Base-by-base conservation (phyloP, 169 alveolate genomes). In the Cyclospora cayetanensis region DNA sequence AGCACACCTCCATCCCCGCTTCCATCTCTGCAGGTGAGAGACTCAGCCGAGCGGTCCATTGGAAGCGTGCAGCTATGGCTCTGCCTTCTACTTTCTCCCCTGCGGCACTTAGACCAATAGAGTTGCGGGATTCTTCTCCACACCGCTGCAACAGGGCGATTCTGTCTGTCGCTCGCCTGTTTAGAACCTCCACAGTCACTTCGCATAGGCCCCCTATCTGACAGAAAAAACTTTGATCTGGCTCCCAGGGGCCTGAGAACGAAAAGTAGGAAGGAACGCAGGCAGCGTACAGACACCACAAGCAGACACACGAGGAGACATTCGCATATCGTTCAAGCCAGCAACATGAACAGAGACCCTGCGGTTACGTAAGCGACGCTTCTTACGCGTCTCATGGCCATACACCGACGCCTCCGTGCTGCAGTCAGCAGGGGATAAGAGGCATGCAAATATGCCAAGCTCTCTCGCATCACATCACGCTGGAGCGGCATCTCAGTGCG, bases 11-110 rank as follows among this genome's bases (percentile, higher is more conserved):
- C 7, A 80, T 53, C 37, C 89, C 89, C 15, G 5, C 31, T 34
- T 80, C 41, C 89, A 80, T 52, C 52, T 80, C 66, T 70, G 74
- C 63, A 2, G 89, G 52, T 34, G 89, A 80, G 1, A 52, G 89
- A 27, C 52, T 37, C 74, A 80, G 43, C 31, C 41, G 89, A 34
- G 31, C 27, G 11, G 76, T 34, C 89, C 89, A 80, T 18, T 74
- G 70, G 53, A 80, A 80, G 53, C 46, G 15, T 20, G 35, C 72
- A 20, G 89, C 46, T 3, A 35, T 52, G 4, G 52, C 20, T 7
- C 74, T 80, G 41, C 89, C 89, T 12, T 18, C 35, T 25, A 34
- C 89, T 5, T n/a, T 37, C 52, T 80, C 89, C 34, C 76, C 60
- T 4, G 29, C 29, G 76, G 46, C 76, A 50, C 63, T 80, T 2